phyloP scores from a whole-genome alignment of 2,329 filamentous ascomycete genomes.

The Trichoderma atrobrunneum region DNA sequence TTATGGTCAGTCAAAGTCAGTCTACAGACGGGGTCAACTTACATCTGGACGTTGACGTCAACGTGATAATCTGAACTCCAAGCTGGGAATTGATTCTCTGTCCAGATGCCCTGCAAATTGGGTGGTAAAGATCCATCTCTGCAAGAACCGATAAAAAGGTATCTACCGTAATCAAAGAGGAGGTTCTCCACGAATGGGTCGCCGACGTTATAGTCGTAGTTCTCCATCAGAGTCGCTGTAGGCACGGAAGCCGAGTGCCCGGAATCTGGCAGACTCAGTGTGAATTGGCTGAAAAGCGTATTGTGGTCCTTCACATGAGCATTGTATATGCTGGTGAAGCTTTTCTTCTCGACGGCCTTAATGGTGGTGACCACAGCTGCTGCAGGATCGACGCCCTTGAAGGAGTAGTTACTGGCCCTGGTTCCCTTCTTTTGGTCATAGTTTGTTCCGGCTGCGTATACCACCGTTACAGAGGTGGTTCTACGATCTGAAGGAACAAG shows the following conservation, averaged over 20 bases:
- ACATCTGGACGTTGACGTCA: conserved; percentile 60
- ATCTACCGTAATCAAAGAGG: conserved; percentile 52
- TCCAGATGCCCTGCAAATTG: conserved; percentile 58
- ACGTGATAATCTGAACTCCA: conserved; percentile 56
- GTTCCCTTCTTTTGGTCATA: conserved; percentile 51
- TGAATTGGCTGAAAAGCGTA: conserved; percentile 39
- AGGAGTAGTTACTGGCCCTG: conserved; percentile 42
- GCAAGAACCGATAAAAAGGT: conserved; percentile 55
- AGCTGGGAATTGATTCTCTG: conserved; percentile 37
- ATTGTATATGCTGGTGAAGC: conserved; percentile 31
- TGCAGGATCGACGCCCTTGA: conserved; percentile 46
- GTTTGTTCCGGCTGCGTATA: conserved; percentile 39
- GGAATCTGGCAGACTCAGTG: conserved; percentile 44
- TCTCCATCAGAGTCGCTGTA: conserved; percentile 28
- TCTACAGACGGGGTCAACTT: accelerated
- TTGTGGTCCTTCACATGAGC: conserved; percentile 43
- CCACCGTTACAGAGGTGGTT: conserved; percentile 28
- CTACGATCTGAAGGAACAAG: conserved; percentile 17
- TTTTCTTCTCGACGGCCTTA: conserved; percentile 33
- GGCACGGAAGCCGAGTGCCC: conserved; percentile 39
- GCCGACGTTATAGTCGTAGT: conserved; percentile 28
- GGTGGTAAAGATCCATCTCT: conserved; percentile 50
- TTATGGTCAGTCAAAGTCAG: neutral
- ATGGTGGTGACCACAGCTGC: conserved; percentile 36
- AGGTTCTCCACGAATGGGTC: conserved; percentile 53